phyloP scores from a whole-genome alignment of 805 yeast genomes.

The Jamesozyma piceae region DNA sequence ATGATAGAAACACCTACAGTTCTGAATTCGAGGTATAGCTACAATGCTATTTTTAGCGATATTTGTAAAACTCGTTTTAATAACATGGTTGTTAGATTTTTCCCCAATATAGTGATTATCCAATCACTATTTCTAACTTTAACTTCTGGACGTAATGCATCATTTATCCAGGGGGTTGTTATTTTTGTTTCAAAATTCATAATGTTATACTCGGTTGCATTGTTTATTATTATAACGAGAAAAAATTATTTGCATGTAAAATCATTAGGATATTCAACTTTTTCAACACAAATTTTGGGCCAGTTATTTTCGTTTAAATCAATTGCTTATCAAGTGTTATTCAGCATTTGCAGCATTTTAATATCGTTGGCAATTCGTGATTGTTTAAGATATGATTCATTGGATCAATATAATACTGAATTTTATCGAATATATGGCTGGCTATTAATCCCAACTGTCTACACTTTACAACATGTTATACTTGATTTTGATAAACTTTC shows the following conservation, averaged over 20 bases:
- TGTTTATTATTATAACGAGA: slow-evolving; percentile 32
- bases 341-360: slow-evolving; percentile 18
- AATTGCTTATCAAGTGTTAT: slow-evolving; percentile 16
- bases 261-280: slow-evolving; percentile 22
- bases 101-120: slow-evolving; percentile 25
- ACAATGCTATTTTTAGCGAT: slow-evolving; percentile 34
- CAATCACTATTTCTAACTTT: slow-evolving; percentile 21
- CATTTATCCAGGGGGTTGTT: slow-evolving; percentile 19
- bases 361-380: slow-evolving; percentile 17
- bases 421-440: slow-evolving; percentile 26
- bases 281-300: slow-evolving; percentile 15
- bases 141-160: slow-evolving; percentile 12
- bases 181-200: slow-evolving; percentile 25
- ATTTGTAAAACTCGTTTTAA: slow-evolving; percentile 35
- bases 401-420: not conserved
- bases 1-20: slow-evolving; percentile 12
- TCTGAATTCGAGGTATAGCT: slow-evolving; percentile 24
- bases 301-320: slow-evolving; percentile 29
- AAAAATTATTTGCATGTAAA: slow-evolving; percentile 36
- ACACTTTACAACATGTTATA: slow-evolving; percentile 42
- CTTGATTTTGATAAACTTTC: slow-evolving; percentile 48
- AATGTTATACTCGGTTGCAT: slow-evolving; percentile 23
- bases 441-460: slow-evolving; percentile 34
- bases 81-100: slow-evolving; percentile 31
- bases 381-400: slow-evolving; percentile 11